Percentiles rank a stretch among this genome's conserved stretches.
These are phyloP conservation scores for Cutaneotrichosporon sp. DNA, from an alignment of 1,284 basidiomycete species.

Conservation along the genomic window DNA sequence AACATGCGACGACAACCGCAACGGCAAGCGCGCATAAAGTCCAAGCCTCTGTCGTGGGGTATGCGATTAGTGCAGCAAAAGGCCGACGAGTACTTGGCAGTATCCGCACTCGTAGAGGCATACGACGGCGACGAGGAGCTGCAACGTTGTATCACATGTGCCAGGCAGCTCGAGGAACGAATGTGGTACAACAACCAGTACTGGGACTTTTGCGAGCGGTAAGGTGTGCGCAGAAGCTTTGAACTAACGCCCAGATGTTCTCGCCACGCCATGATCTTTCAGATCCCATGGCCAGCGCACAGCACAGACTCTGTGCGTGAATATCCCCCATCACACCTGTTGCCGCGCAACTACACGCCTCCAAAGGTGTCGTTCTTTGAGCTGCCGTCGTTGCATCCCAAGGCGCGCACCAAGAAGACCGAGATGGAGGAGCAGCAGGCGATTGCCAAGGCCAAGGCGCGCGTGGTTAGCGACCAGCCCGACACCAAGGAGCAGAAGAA, in stretches of 20 bases:
- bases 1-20: constrained; percentile 4
- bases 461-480: not conserved
- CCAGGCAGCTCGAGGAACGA: constrained; percentile 28
- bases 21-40: constrained; percentile 20
- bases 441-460: constrained; percentile 3
- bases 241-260: constrained; percentile 18
- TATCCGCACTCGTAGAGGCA: too few species aligned
- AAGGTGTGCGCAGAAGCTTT: too few species aligned
- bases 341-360: constrained; percentile 27
- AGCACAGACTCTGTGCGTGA: constrained; percentile 25
- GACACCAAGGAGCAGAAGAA: constrained; percentile 10
- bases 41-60: not conserved
- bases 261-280: constrained; percentile 43
- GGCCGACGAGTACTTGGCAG: too few species aligned
- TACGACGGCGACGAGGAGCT: constrained; percentile 14
- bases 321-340: constrained; percentile 36
- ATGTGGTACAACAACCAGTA: constrained; percentile 35
- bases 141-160: constrained; percentile 36
- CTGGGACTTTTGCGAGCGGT: constrained; percentile 36
- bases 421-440: not conserved
- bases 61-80: not conserved
- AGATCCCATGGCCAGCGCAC: constrained; percentile 41
- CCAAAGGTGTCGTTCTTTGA: constrained; percentile 25
- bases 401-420: constrained; percentile 16
- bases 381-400: constrained; percentile 25